These are phyloP conservation scores for Colletotrichum orchidophilum DNA, from an alignment of 2,329 filamentous ascomycete species.

Conservation along the genomic window DNA sequence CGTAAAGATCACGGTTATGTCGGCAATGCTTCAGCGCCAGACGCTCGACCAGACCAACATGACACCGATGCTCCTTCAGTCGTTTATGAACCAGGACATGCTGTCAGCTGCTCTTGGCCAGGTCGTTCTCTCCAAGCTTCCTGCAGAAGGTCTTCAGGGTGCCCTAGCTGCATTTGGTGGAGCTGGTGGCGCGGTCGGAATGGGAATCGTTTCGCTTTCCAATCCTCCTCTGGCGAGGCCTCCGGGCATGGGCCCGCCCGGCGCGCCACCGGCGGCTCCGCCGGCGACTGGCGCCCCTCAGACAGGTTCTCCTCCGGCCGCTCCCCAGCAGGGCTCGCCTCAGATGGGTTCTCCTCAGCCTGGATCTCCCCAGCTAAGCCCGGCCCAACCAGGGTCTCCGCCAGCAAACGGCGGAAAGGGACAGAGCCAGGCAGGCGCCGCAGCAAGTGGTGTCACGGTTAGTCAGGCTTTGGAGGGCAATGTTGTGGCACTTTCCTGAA, in stretches of 20 bases:
- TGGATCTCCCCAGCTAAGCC: neutral
- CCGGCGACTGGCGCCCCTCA: neutral
- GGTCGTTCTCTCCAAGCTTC: constrained; percentile 22
- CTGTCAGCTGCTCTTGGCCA: constrained; percentile 15
- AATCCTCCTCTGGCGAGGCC: constrained; percentile 39
- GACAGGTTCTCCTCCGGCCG: neutral
- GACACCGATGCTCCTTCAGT: constrained; percentile 17
- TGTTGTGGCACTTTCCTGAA: neutral
- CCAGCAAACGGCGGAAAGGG: too few species aligned
- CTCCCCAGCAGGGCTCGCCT: neutral
- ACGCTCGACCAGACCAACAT: constrained; percentile 19
- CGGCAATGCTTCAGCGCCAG: constrained; percentile 21
- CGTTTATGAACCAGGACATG: constrained; percentile 19
- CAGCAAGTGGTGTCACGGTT: neutral
- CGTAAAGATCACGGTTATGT: constrained; percentile 33
- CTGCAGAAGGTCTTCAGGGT: constrained; percentile 11
- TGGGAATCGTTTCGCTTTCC: constrained; percentile 16
- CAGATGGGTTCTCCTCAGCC: neutral
- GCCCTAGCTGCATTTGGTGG: constrained; percentile 13
- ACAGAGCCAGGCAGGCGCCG: neutral
- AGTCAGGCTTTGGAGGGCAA: neutral
- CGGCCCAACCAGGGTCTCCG: neutral
- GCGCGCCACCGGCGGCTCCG: neutral
- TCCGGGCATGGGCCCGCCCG: constrained; percentile 2
- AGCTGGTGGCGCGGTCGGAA: constrained; percentile 2